phyloP scores from a whole-genome alignment of 2,329 filamentous ascomycete species.

The Drechmeria coniospora region DNA sequence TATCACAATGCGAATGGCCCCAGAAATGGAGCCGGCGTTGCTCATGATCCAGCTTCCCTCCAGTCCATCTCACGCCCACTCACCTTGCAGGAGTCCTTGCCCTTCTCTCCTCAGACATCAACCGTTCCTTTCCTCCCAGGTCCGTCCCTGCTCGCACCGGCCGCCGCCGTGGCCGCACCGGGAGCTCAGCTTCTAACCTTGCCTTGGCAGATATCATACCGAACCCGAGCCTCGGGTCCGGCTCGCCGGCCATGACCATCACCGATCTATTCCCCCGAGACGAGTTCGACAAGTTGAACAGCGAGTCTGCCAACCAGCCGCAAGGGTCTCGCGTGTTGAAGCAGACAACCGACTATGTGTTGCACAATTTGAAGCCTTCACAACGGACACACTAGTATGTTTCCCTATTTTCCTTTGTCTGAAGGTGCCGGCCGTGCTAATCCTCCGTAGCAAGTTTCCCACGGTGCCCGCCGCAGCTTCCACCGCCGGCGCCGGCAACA shows the following conservation, averaged over 20 bases:
- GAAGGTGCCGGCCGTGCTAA: conserved; percentile 13
- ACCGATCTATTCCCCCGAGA: conserved; percentile 33
- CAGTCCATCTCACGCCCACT: conserved; percentile 29
- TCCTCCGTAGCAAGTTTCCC: conserved; percentile 35
- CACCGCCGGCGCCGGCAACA: conserved; percentile 9
- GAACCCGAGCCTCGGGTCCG: conserved; percentile 44
- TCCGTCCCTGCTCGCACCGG: conserved; percentile 19
- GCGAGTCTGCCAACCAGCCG: conserved; percentile 44
- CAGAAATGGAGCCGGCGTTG: conserved; percentile 18
- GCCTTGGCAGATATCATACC: conserved; percentile 43
- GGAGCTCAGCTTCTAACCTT: conserved; percentile 3
- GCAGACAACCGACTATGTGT: conserved; percentile 57
- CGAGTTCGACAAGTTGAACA: conserved; percentile 54
- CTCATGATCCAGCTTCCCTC: too few species aligned
- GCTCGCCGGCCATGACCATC: conserved; percentile 34
- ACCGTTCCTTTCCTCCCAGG: conserved; percentile 66
- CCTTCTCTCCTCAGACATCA: conserved; percentile 70
- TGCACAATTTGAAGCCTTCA: conserved; percentile 57
- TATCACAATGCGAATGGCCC: conserved; percentile 14
- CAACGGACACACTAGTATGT: conserved; percentile 54
- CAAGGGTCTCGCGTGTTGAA: conserved; percentile 51
- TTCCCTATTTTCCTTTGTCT: background rate
- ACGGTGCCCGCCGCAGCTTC: conserved; percentile 10
- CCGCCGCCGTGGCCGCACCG: background rate
- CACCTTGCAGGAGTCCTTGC: conserved; percentile 58